phyloP scores from a whole-genome alignment of 352 stramenopile genomes.

The Aphanomyces stellatus region DNA sequence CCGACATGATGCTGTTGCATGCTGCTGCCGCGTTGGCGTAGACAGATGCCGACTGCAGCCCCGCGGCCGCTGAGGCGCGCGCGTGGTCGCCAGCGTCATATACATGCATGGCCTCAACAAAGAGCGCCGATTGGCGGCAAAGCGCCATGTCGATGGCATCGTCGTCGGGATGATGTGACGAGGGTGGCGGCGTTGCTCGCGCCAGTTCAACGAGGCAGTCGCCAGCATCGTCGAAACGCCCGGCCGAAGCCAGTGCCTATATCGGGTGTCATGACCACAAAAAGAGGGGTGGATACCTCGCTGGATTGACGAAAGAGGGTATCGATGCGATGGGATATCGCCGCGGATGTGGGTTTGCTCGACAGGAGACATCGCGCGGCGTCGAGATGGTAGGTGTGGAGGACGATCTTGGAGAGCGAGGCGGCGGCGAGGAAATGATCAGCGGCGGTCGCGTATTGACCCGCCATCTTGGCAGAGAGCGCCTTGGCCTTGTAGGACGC shows the following conservation, averaged over 20 bases:
- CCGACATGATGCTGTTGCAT: background rate
- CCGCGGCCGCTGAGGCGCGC: background rate
- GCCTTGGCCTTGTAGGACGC: background rate
- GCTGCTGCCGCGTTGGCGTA: background rate
- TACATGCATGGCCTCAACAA: background rate
- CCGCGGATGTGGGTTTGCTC: background rate
- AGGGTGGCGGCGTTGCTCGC: background rate
- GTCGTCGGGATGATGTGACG: background rate
- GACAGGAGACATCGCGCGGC: conserved; percentile 5
- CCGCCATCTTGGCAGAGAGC: background rate
- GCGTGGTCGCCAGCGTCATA: background rate
- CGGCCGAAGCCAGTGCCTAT: background rate
- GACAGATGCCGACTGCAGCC: background rate
- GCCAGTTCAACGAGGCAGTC: conserved; percentile 4
- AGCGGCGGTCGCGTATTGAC: background rate
- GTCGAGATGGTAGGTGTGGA: background rate
- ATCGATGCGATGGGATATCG: background rate
- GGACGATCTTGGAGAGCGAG: background rate
- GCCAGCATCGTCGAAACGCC: conserved; percentile 4
- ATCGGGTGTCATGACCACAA: background rate
- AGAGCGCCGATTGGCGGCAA: background rate
- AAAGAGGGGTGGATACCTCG: background rate
- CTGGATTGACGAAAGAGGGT: background rate
- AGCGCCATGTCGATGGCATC: background rate
- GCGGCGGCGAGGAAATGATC: conserved; percentile 15